Conservation (phyloP, 2,329 filamentous ascomycete species). For the Ceratocystis eucalypticola region DNA sequence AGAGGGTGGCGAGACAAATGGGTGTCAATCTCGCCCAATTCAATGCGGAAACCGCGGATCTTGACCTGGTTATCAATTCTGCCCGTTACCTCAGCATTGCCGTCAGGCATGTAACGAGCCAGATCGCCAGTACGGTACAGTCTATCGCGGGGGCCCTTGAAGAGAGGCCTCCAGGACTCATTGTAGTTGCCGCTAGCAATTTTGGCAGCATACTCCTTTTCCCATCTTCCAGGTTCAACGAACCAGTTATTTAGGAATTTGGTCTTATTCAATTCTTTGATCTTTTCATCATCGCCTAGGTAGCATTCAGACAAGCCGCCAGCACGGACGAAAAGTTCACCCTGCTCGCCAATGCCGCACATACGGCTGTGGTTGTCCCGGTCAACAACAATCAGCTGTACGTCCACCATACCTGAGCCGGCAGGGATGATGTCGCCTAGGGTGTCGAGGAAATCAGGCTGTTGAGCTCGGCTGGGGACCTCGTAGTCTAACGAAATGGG, state of each 20-base stretch:
- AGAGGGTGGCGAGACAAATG: conserved; percentile 62
- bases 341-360: conserved; percentile 67
- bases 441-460: conserved; percentile 38
- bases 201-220: conserved; percentile 28
- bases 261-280: conserved; percentile 44
- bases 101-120: conserved; percentile 56
- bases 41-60: conserved; percentile 89
- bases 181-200: conserved; percentile 14
- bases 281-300: conserved; percentile 44
- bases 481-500: conserved; percentile 43
- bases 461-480: conserved; percentile 50
- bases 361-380: conserved; percentile 51
- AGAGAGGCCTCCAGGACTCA: conserved; percentile 67
- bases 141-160: conserved; percentile 69
- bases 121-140: conserved; percentile 82
- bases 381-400: conserved; percentile 75
- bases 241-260: conserved; percentile 87
- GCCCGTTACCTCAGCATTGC: conserved; percentile 65
- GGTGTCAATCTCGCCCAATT: conserved; percentile 83
- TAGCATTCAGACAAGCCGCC: conserved; percentile 77
- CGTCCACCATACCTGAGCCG: conserved; percentile 74
- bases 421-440: conserved; percentile 61
- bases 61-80: conserved; percentile 84
- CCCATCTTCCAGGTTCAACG: conserved; percentile 52
- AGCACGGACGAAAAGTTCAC: conserved; percentile 72